Conservation (phyloP, 176 grass and related monocot species). For the Raddia distichophylla region DNA sequence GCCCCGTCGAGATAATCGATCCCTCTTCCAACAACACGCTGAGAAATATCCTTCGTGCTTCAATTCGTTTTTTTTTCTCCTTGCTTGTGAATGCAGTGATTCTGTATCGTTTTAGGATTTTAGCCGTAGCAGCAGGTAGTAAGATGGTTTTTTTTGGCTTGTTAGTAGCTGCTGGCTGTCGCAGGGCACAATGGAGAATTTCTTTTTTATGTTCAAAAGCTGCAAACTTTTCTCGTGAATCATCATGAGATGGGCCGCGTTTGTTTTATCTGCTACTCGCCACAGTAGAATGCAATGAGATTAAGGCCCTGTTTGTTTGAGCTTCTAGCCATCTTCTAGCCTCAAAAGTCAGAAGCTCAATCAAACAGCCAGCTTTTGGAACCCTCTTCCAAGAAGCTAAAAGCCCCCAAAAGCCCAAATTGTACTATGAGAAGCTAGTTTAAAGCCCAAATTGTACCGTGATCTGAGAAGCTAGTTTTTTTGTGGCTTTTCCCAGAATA, state of each 20-base stretch:
- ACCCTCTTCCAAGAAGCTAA: no score
- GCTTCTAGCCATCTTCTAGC: no score
- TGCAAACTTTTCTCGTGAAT: background rate
- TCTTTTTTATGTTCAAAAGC: background rate
- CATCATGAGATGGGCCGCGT: background rate
- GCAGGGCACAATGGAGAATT: background rate
- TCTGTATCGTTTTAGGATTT: background rate
- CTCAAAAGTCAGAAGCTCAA: no score
- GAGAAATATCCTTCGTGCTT: constrained; percentile 81
- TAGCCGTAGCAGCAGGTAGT: background rate
- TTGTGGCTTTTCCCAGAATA: no score
- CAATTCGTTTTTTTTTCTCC: constrained; percentile 6
- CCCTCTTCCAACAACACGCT: constrained; percentile 51
- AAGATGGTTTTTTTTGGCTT: background rate
- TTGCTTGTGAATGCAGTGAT: background rate
- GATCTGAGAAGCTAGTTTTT: no score
- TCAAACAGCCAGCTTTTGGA: no score
- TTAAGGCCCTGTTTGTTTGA: background rate
- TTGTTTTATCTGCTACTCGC: background rate
- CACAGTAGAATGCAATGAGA: background rate
- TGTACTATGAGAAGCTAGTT: no score
- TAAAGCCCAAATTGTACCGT: no score
- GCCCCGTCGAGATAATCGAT: constrained; percentile 57
- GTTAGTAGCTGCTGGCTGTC: background rate
- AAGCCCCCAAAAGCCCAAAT: no score